Base-by-base conservation (phyloP, 2,329 filamentous ascomycete species). In the Aspergillus sp. region DNA sequence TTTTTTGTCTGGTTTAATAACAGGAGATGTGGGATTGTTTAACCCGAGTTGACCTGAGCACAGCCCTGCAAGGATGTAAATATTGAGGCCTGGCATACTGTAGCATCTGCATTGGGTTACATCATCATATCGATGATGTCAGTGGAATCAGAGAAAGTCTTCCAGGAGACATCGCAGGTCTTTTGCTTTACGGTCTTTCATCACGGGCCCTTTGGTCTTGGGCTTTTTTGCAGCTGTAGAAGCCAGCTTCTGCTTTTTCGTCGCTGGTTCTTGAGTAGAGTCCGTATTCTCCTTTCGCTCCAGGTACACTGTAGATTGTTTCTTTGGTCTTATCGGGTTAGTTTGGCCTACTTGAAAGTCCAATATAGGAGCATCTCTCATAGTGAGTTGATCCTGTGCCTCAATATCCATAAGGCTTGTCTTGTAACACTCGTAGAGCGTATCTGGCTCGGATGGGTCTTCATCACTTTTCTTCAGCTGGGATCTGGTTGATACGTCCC, bases 131-230 rank as follows among this genome's bases (percentile, higher is more conserved):
- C 11, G 29, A 27, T 19, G 27, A 37, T 37, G 12, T 27, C n/a
- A 13, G 12, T 27, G 29, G 8, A 30, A 40, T 51, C 39, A 58
- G 7, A 56, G 39, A 44, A 67, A 65, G n/a, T 62, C 57, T n/a
- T 52, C 48, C 19, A 67, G 48, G 9, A 65, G 27, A 31, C 54
- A 57, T 11, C 49, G 47, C 35, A 67, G 52, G 44, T 64, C 56
- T 30, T 51, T 57, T 8, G 39, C 39, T 9, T 46, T 48, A 26
- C 53, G 56, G 28, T 52, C 40, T 46, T 56, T 67, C 53, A 63
- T 58, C 13, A 51, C 51, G 7, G 53, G 50, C 43, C 47, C 54
- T 39, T 41, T 48, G 19, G 37, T 32, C 41, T 46, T 39, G 42
- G 19, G 19, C 19, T 42, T 43, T 40, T 44, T 10, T 37, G 39